phyloP scores from a whole-genome alignment of 108 stramenopile species.

The Pseudonitzschia delicatissima region DNA sequence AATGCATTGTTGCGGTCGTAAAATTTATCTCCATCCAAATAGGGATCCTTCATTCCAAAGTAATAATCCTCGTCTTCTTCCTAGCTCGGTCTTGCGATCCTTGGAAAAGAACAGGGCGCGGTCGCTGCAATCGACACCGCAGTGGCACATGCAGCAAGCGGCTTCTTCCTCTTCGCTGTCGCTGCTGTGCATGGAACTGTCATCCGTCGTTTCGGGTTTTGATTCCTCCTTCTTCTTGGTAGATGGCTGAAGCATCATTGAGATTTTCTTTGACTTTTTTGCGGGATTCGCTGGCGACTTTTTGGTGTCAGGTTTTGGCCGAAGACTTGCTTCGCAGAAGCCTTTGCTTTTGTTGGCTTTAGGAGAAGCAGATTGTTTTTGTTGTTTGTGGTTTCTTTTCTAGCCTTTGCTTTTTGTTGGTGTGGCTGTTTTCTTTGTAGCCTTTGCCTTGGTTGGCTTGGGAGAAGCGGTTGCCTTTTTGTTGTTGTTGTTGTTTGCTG shows the following conservation, averaged over 20 bases:
- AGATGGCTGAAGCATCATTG: not conserved
- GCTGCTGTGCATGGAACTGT: not conserved
- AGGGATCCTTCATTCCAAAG: slow-evolving; percentile 41
- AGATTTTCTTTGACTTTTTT: not conserved
- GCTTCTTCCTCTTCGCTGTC: slow-evolving; percentile 45
- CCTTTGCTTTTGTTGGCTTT: not conserved
- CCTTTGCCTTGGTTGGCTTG: not conserved
- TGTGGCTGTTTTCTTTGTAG: not conserved
- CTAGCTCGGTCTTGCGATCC: slow-evolving; percentile 38
- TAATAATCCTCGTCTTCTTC: slow-evolving; percentile 44
- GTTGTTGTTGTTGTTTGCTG: not conserved
- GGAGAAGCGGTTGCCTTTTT: not conserved
- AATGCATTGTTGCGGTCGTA: slow-evolving; percentile 76
- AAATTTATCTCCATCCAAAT: slow-evolving; percentile 46
- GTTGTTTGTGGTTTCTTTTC: not conserved
- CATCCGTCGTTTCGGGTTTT: not conserved
- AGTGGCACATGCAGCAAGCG: slow-evolving; percentile 79
- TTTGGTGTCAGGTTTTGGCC: not conserved
- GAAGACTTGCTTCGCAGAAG: no score
- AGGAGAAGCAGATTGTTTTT: not conserved
- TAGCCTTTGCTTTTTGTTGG: not conserved
- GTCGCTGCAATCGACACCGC: slow-evolving; percentile 76
- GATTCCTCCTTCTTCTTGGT: not conserved
- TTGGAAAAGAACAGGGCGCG: slow-evolving; percentile 52
- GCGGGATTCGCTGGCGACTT: not conserved